A percentile compares a stretch with the other conserved stretches of the same genome.
These are phyloP conservation scores for Dactylellina sp. DNA, from an alignment of 2,329 filamentous ascomycete species.

Conservation along the genomic window DNA sequence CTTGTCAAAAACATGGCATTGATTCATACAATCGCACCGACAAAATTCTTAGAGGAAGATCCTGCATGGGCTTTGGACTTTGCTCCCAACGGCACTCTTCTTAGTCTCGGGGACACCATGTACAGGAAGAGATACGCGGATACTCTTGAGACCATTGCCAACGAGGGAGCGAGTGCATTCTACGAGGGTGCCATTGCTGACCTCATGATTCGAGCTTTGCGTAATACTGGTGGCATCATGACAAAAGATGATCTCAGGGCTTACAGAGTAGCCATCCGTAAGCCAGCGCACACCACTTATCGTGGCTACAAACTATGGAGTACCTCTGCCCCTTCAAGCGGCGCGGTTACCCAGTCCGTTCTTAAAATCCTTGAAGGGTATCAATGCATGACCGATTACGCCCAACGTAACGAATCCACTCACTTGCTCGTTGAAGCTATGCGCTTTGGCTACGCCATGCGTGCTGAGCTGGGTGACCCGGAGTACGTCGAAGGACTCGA, in stretches of 20 bases:
- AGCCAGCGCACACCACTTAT: constrained; percentile 74
- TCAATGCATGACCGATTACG: constrained; percentile 70
- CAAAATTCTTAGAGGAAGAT: constrained; percentile 79
- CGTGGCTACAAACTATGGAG: constrained; percentile 77
- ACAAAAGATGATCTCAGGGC: constrained; percentile 79
- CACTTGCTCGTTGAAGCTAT: constrained; percentile 90
- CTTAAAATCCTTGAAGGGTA: constrained; percentile 88
- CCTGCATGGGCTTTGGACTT: constrained; percentile 88
- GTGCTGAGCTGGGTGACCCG: constrained; percentile 85
- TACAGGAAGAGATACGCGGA: constrained; percentile 83
- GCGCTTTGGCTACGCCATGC: constrained; percentile 85
- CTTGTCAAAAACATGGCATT: constrained; percentile 76
- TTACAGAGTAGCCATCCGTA: constrained; percentile 76
- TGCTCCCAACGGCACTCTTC: constrained; percentile 80
- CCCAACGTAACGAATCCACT: constrained; percentile 74
- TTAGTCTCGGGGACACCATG: constrained; percentile 80
- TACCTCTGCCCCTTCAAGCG: constrained; percentile 80
- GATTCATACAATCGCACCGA: constrained; percentile 65
- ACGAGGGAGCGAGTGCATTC: constrained; percentile 77
- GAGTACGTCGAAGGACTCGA: constrained; percentile 74
- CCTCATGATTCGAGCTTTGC: constrained; percentile 77
- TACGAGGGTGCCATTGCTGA: constrained; percentile 79
- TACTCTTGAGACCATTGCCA: constrained; percentile 81
- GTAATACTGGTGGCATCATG: constrained; percentile 82
- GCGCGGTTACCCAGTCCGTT: constrained; percentile 78